A percentile compares a stretch with the other conserved stretches of the same genome.
Evolutionary conservation across 208 protist species (phyloP).

Genomic region (Kentomonas sorsogonicus): DNA sequence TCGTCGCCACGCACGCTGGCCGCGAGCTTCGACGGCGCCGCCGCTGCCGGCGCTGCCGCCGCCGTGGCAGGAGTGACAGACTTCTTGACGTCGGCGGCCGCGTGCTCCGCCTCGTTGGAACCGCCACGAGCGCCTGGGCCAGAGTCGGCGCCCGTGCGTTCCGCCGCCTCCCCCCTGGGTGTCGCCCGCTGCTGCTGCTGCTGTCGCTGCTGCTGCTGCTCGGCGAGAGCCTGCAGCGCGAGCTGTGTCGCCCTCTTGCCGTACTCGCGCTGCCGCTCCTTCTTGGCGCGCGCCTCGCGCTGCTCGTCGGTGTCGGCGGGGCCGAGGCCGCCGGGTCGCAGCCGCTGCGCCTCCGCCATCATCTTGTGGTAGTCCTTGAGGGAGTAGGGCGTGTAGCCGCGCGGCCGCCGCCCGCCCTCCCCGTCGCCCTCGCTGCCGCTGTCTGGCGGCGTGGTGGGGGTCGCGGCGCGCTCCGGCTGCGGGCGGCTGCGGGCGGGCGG

Average conservation of each 20-base stretch:
- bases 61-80: no score
- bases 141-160: no score
- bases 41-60: no score
- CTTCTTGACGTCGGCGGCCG: no score
- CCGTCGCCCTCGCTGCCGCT: not conserved
- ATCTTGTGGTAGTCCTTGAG: slow-evolving; percentile 67
- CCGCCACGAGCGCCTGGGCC: no score
- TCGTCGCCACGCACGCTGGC: not conserved
- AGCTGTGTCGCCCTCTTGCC: slow-evolving; percentile 29
- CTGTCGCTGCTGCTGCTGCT: not conserved
- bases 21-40: no score
- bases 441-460: not conserved
- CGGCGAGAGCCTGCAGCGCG: slow-evolving; percentile 16
- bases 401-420: not conserved
- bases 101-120: no score
- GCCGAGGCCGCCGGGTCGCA: slow-evolving; percentile 49
- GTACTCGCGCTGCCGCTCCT: slow-evolving; percentile 52
- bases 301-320: slow-evolving; percentile 78
- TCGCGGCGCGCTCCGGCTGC: not conserved
- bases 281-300: slow-evolving; percentile 38
- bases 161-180: no score
- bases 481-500: not conserved
- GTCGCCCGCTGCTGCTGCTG: no score
- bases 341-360: slow-evolving; percentile 38
- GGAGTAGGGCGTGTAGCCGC: slow-evolving; percentile 55